phyloP scores from a whole-genome alignment of 768 basidiomycete species.

The Rhodotorula babjevae region DNA sequence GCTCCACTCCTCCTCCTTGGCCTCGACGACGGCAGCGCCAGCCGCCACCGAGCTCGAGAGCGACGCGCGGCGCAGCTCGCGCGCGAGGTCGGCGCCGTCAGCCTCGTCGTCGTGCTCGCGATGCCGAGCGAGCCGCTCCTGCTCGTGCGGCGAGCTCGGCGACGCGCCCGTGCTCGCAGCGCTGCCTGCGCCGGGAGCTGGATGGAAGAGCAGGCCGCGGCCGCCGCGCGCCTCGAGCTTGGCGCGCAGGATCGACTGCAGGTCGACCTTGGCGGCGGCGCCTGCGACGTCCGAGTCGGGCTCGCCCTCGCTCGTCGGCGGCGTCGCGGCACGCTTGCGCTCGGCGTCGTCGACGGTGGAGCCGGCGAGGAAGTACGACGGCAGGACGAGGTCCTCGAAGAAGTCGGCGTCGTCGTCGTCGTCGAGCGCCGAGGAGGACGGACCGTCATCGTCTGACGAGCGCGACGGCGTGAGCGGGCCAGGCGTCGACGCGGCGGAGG shows the following conservation, averaged over 20 bases:
- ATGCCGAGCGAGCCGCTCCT: conserved; percentile 17
- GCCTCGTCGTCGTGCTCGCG: conserved; percentile 9
- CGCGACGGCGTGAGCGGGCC: neutral
- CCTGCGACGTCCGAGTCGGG: conserved; percentile 2
- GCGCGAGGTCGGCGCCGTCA: neutral
- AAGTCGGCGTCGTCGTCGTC: conserved; percentile 35
- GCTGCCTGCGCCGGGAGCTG: neutral
- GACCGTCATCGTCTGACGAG: neutral
- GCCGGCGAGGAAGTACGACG: conserved; percentile 28
- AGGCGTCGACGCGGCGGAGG: neutral
- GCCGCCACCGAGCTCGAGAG: neutral
- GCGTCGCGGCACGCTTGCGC: conserved; percentile 12
- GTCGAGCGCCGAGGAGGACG: neutral
- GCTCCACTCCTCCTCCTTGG: conserved; percentile 11
- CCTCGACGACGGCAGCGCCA: neutral
- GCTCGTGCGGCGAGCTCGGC: neutral
- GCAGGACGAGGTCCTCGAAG: conserved; percentile 31
- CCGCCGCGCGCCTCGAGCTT: conserved; percentile 22
- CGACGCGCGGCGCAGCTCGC: neutral
- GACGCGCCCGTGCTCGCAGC: too few relatives aligned
- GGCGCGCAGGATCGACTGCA: conserved; percentile 15
- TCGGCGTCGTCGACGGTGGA: neutral
- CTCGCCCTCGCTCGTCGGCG: conserved; percentile 29
- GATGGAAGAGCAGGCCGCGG: conserved; percentile 3
- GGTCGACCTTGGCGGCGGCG: conserved; percentile 10